A percentile compares a stretch with the other conserved stretches of the same genome.
phyloP scores from a whole-genome alignment of 139 green algal genomes.

The Chlorella sp. region DNA sequence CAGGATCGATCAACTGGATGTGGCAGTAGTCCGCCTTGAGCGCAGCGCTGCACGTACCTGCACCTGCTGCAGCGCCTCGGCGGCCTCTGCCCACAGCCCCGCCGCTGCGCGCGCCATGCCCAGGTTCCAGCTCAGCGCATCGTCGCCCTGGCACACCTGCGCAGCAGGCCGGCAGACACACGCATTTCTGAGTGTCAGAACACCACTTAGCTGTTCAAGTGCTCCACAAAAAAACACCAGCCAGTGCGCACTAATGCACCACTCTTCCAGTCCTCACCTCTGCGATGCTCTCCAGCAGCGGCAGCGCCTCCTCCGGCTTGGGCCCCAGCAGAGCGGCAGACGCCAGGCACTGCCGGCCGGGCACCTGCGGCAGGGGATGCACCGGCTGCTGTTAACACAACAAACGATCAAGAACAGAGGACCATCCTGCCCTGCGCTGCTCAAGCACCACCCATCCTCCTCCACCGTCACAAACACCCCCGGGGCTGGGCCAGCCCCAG shows the following conservation, averaged over 20 bases:
- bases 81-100: conserved; percentile 79
- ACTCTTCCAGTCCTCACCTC: not conserved
- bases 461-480: too few relatives aligned
- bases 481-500: too few relatives aligned
- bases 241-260: too few relatives aligned
- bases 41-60: not conserved
- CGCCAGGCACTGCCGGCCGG: conserved; percentile 89
- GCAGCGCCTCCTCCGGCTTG: conserved; percentile 72
- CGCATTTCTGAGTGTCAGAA: too few relatives aligned
- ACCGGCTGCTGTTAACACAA: too few relatives aligned
- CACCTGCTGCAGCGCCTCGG: conserved; percentile 66
- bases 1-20: not conserved
- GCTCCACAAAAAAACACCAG: too few relatives aligned
- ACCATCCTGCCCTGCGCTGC: too few relatives aligned
- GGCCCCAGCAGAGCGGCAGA: conserved; percentile 85
- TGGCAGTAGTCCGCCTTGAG: too few relatives aligned
- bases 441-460: too few relatives aligned
- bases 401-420: too few relatives aligned
- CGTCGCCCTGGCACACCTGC: conserved; percentile 65
- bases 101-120: conserved; percentile 73
- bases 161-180: too few relatives aligned
- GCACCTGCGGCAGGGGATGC: not conserved
- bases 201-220: too few relatives aligned
- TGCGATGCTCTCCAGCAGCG: conserved; percentile 67
- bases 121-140: conserved; percentile 92